These are phyloP conservation scores for Diaporthe humulicola DNA, from an alignment of 2,329 filamentous ascomycete species.

Conservation along the genomic window DNA sequence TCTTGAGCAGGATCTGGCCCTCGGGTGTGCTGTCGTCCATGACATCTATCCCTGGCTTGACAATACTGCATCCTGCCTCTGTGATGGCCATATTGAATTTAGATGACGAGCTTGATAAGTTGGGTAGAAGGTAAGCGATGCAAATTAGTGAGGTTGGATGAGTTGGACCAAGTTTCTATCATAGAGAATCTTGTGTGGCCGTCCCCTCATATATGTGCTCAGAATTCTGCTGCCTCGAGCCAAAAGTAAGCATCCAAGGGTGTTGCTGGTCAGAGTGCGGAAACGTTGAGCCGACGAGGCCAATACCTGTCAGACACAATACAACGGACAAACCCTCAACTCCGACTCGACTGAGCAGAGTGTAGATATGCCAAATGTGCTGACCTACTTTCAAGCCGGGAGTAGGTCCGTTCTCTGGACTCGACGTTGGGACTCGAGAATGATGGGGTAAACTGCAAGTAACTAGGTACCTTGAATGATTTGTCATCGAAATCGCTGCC, in stretches of 20 bases:
- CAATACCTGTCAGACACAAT: not conserved
- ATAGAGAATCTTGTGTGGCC: not conserved
- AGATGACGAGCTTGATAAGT: not conserved
- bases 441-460: not conserved
- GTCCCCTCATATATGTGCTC: not conserved
- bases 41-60: slow-evolving; percentile 42
- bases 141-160: not conserved
- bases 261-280: not conserved
- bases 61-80: slow-evolving; percentile 43
- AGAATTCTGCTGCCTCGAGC: slow-evolving; percentile 12
- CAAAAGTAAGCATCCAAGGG: not conserved
- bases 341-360: not conserved
- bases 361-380: not conserved
- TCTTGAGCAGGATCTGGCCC: slow-evolving; percentile 39
- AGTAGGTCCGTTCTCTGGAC: too few species aligned
- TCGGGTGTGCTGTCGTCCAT: slow-evolving; percentile 42
- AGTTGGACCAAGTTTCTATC: not conserved
- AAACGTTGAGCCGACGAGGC: not conserved
- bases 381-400: not conserved
- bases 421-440: not conserved
- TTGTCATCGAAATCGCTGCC: slow-evolving; percentile 23
- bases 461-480: slow-evolving; percentile 5
- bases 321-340: not conserved
- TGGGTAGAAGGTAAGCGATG: not conserved
- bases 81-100: slow-evolving; percentile 39